Percentiles rank a stretch among this genome's conserved stretches.
Evolutionary conservation across 805 yeast genomes (phyloP).

Genomic region (Candida tammaniensis): DNA sequence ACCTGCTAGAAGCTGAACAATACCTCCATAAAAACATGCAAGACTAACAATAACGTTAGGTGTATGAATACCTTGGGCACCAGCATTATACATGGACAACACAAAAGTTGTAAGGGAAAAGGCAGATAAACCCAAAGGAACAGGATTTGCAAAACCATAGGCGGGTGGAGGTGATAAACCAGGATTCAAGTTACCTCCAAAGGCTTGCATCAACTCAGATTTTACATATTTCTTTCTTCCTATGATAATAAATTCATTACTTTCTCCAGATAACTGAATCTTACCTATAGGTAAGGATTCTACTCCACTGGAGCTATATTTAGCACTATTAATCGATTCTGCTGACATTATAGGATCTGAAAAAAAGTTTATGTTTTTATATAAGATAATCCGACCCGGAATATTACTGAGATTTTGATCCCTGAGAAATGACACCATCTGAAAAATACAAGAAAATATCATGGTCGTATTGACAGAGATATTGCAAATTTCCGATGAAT

Average conservation of each 20-base stretch:
- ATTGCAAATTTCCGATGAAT: no score
- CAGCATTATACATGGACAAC: slow-evolving; percentile 52
- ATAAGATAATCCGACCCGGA: no score
- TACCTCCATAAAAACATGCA: slow-evolving; percentile 64
- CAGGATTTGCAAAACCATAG: slow-evolving; percentile 63
- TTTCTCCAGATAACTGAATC: slow-evolving; percentile 22
- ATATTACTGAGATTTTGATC: no score
- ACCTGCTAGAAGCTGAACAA: slow-evolving; percentile 59
- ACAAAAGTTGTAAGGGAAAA: slow-evolving; percentile 65
- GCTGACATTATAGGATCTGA: no score
- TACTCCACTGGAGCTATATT: neutral
- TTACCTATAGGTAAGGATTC: slow-evolving; percentile 13
- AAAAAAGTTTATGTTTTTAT: no score
- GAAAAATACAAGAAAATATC: no score
- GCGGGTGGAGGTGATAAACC: slow-evolving; percentile 39
- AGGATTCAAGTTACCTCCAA: slow-evolving; percentile 36
- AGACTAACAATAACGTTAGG: slow-evolving; percentile 56
- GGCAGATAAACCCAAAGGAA: slow-evolving; percentile 60
- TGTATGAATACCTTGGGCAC: slow-evolving; percentile 49
- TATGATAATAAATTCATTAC: slow-evolving; percentile 30
- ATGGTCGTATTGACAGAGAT: no score
- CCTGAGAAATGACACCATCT: no score
- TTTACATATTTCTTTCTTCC: slow-evolving; percentile 29
- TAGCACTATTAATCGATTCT: slow-evolving; percentile 4
- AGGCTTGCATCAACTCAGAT: slow-evolving; percentile 36